A percentile compares a stretch with the other conserved stretches of the same genome.
Evolutionary conservation across 1,284 basidiomycete genomes (phyloP).

Genomic region (Sanguinoderma infundibulare): DNA sequence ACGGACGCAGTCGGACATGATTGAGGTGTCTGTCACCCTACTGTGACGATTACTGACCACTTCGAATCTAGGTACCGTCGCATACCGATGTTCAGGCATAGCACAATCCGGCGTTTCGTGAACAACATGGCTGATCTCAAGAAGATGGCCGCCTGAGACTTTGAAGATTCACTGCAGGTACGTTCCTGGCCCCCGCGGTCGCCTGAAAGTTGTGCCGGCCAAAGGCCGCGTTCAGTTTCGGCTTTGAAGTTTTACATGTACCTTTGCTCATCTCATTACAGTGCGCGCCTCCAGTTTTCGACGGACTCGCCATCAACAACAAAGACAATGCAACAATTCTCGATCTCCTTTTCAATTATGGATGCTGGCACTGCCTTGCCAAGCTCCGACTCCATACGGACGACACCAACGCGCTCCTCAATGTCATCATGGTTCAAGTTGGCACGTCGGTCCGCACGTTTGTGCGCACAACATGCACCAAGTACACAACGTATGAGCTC

Average conservation of each 20-base stretch:
- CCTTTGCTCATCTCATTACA: too few relatives aligned
- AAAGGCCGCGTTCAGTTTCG: too few relatives aligned
- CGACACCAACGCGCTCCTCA: background rate
- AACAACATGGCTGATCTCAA: slow-evolving; percentile 33
- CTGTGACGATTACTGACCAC: too few relatives aligned
- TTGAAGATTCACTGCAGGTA: too few relatives aligned
- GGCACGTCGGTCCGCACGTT: background rate
- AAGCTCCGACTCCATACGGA: background rate
- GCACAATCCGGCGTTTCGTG: slow-evolving; percentile 32
- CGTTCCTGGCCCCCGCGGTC: too few relatives aligned
- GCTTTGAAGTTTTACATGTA: too few relatives aligned
- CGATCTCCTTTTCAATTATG: slow-evolving; percentile 32
- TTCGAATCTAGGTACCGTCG: background rate
- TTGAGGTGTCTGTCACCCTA: too few relatives aligned
- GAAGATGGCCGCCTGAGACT: slow-evolving; percentile 36
- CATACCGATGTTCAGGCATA: slow-evolving; percentile 33
- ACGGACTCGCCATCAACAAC: slow-evolving; percentile 29
- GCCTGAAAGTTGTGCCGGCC: too few relatives aligned
- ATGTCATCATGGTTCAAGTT: background rate
- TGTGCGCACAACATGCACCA: background rate
- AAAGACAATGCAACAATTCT: slow-evolving; percentile 27
- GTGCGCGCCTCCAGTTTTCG: slow-evolving; percentile 37
- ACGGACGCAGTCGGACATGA: too few relatives aligned
- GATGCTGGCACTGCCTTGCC: slow-evolving; percentile 35
- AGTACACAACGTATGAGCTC: background rate